Base-by-base conservation (phyloP, 1,284 basidiomycete genomes). In the Cystobasidium pallidum region DNA sequence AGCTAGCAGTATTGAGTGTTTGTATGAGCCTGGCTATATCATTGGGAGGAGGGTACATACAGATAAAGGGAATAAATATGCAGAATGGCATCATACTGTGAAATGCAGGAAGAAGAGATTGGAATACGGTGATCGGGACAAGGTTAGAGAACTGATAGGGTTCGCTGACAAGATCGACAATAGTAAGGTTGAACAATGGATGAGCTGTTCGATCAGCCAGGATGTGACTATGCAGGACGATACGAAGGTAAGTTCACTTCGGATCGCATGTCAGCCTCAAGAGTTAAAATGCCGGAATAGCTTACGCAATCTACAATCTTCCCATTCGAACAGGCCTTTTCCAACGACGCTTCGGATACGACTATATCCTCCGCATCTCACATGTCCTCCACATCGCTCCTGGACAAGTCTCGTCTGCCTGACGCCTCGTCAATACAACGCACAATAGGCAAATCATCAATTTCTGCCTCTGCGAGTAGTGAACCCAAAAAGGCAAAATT, bases 51-150 rank as follows among this genome's bases (percentile, higher is more conserved):
- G 68, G 26, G 47, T 26, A 41, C 13, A 58, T 4, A n/a, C 28
- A n/a, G 45, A 34, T 11, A 70, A 62, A 62, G 67, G 57, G 34
- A 58, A 71, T 62, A 36, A 59, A 55, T 64, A 71, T 41, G 47
- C 36, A 10, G 68, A 71, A 55, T 71, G 68, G 68, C 68, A 71
- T 64, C 59, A 71, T 51, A 39, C 59, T 24, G 36, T 36, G 8
- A 54, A 47, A 36, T 63, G 59, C 32, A 63, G 45, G 61, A 71
- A 55, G 41, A 26, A 51, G n/a, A 52, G 34, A 51, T n/a, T 34
- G 39, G 49, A 71, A 24, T 71, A 54, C 32, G 21, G 24, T 7
- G 32, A 39, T 36, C 39, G 61, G 32, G 59, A 55, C 24, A 43
- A 30, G 39, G 61, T 71, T 47, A 59, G 67, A 52, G 57, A 70